Evolutionary conservation across 495 filamentous ascomycete species (phyloP).

Genomic region (Pseudomonodictys pantanalensis): DNA sequence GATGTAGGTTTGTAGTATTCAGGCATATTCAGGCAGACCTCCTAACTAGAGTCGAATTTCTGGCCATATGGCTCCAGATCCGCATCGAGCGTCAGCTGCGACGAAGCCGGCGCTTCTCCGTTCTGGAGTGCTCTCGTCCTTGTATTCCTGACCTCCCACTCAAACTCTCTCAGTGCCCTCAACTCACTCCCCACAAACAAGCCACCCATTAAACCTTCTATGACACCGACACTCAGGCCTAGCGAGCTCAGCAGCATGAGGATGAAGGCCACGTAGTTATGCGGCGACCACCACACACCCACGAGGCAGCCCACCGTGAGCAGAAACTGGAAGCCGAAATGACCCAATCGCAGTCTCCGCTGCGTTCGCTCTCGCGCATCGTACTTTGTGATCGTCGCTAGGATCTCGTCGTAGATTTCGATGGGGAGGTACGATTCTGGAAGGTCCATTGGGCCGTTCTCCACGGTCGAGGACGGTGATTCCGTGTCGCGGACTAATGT

Average conservation of each 20-base stretch:
- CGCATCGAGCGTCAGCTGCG: too few relatives aligned
- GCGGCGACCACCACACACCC: constrained; percentile 80
- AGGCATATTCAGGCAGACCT: too few relatives aligned
- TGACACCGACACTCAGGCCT: constrained; percentile 67
- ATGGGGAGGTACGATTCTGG: constrained; percentile 43
- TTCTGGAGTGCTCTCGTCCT: constrained; percentile 38
- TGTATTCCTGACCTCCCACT: constrained; percentile 84
- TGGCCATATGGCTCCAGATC: too few relatives aligned
- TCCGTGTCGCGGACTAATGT: constrained; percentile 46
- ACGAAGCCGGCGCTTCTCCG: background rate
- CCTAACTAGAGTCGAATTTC: too few relatives aligned
- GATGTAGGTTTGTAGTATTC: too few relatives aligned
- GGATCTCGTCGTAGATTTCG: constrained; percentile 68
- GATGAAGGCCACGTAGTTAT: constrained; percentile 74
- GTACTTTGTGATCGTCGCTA: constrained; percentile 65
- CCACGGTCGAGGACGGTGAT: background rate
- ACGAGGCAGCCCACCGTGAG: constrained; percentile 69
- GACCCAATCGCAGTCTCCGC: constrained; percentile 62
- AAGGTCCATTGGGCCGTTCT: background rate
- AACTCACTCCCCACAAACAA: constrained; percentile 83
- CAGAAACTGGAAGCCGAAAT: constrained; percentile 66
- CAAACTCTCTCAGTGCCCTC: constrained; percentile 84
- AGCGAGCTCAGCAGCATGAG: constrained; percentile 75
- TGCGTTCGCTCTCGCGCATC: constrained; percentile 64
- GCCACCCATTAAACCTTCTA: constrained; percentile 82